Base-by-base conservation (phyloP, 495 filamentous ascomycete species). In the Mytilinidion resinicola region DNA sequence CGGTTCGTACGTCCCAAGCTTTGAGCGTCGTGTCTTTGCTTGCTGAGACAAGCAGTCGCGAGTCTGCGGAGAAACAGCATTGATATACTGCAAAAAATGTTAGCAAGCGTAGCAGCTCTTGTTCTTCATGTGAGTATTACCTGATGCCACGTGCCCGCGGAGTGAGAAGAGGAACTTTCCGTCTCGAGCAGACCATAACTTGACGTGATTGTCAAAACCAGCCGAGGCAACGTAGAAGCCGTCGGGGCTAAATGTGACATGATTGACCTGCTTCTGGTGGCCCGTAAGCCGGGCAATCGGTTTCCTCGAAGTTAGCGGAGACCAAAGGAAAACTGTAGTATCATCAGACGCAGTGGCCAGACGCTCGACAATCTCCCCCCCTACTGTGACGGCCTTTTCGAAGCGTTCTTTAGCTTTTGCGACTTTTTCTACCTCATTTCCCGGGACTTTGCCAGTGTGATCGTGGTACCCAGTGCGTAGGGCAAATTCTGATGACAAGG, bases 301-400 rank as follows among this genome's bases (percentile, higher is more conserved):
- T 69, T 96, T 96, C 15, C 75, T 88, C 15, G 86, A 85, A 52
- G 72, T 79, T 15, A 82, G 78, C 0, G 95, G 95, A 35, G 95
- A 88, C 95, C 95, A 99, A 49, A 99, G 81, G 67, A 88, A 96
- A 79, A 97, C 93, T 6, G 93, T 97, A 74, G 89, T 93, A 67
- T 99, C 95, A 65, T 99, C 93, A 66, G 84, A 88, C 1, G 92
- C 95, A 1, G 90, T 91, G 2, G 95, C 90, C 3, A 96, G 76
- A 17, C 90, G 83, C 73, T 99, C 93, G 2, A 88, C 82, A 38
- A 93, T 80, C 64, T 86, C 83, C 51, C 87, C 88, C 38, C 85
- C 80, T 38, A 90, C 78, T 11, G 81, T 92, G 8, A 91, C 91
- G 7, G 91, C 90, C 64, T 90, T 87, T 63, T 91, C 82, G 67